Evolutionary conservation across 2,329 filamentous ascomycete genomes (phyloP).

Genomic region (Chaetomium globosum): DNA sequence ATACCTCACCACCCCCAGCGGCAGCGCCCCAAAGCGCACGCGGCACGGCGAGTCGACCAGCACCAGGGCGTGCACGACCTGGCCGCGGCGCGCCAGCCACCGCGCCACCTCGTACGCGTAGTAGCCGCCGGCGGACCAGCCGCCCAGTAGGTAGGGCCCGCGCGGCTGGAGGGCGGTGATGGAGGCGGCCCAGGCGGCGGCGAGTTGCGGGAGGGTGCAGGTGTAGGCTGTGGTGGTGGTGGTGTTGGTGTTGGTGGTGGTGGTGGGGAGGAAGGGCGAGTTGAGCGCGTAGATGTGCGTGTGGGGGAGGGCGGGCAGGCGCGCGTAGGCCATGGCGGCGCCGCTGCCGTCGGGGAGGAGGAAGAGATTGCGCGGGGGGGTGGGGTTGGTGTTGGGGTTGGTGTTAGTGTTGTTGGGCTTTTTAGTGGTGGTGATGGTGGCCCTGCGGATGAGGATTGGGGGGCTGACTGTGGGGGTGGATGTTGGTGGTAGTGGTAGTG

Average conservation of each 20-base stretch:
- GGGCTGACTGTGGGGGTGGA: background rate
- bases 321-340: constrained; percentile 3
- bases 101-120: constrained; percentile 3
- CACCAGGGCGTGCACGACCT: background rate
- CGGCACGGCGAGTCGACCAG: constrained; percentile 4
- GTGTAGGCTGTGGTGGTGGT: background rate
- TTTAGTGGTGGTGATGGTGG: background rate
- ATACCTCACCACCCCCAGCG: background rate
- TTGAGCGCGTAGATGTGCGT: constrained; percentile 6
- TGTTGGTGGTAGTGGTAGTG: background rate
- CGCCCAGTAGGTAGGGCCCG: background rate
- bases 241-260: background rate
- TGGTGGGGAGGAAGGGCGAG: background rate
- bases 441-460: background rate
- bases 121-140: constrained; percentile 4
- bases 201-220: background rate
- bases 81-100: background rate
- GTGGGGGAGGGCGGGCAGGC: background rate
- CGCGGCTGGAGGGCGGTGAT: background rate
- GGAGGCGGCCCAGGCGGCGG: background rate
- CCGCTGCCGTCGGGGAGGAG: constrained; percentile 11
- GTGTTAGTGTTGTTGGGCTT: background rate
- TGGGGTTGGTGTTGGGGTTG: background rate
- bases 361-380: background rate
- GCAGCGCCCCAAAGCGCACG: background rate